Conservation (phyloP, 1,284 basidiomycete species). For the Puccinia hordei region DNA sequence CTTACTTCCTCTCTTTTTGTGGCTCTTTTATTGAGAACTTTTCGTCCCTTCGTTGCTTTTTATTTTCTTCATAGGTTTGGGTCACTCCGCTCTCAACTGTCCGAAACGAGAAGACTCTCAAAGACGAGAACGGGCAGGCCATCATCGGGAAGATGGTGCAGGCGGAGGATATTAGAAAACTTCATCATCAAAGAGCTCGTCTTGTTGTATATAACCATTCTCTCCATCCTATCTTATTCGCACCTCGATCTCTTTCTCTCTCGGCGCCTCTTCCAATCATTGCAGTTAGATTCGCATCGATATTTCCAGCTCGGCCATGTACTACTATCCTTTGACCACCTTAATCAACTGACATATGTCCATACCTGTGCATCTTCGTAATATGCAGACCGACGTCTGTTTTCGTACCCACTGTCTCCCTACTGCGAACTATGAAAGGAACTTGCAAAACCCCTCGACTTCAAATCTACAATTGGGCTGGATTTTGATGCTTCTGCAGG, state of each 20-base stretch:
- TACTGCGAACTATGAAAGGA: too few relatives aligned
- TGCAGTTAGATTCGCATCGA: neutral
- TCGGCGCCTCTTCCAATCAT: neutral
- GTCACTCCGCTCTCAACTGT: slow-evolving; percentile 88
- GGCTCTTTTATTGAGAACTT: neutral
- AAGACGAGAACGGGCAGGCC: slow-evolving; percentile 81
- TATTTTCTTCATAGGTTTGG: slow-evolving; percentile 67
- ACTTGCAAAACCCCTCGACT: too few relatives aligned
- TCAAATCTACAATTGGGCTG: too few relatives aligned
- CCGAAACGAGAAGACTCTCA: slow-evolving; percentile 95
- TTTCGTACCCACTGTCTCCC: too few relatives aligned
- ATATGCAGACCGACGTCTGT: too few relatives aligned
- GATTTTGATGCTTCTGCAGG: too few relatives aligned
- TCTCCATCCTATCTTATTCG: neutral
- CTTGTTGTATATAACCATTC: neutral
- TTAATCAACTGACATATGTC: neutral
- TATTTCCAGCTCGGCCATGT: neutral
- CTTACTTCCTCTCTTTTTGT: slow-evolving; percentile 12
- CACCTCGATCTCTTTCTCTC: too few relatives aligned
- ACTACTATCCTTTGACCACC: neutral
- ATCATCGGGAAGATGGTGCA: slow-evolving; percentile 67
- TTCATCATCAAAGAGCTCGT: too few relatives aligned
- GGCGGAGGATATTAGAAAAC: slow-evolving; percentile 60
- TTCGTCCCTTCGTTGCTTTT: neutral
- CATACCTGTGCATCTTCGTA: too few relatives aligned